Evolutionary conservation across 31 red algal genomes (phyloP), one percentile per base, ranked within the genome.

Genomic region (Asparagopsis taxiformis): DNA sequence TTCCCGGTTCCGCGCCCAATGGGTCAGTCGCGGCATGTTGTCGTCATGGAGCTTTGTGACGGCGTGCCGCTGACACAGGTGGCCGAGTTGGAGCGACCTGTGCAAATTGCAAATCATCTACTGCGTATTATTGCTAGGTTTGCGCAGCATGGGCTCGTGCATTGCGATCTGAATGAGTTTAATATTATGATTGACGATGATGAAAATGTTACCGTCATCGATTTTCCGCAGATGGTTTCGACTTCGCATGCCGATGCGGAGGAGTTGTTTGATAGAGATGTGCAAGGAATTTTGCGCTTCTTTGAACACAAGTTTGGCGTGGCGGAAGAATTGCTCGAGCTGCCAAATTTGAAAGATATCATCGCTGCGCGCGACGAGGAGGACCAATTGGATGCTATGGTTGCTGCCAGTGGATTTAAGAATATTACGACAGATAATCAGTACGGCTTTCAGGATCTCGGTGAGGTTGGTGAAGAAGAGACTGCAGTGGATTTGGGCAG

Each of bases 141-240:
- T 23, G 74, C 87, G 16, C 33, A 56, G 21, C 58, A 77, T 25
- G 95, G 95, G 2, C 58, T 98, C 13, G 90, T 98, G 1, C 95
- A 98, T 50, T 90, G 95, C 46, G 95, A 98, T 69, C 66, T 98
- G 46, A 98, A 98, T 41, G 90, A 98, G 58, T 94, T 94, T 64
- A 98, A 98, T 65, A 72, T 98, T 5, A 70, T 98, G 48, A 63
- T 94, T 13, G 77, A 85, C 51, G 69, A 84, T 31, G 89, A 89
- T 23, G 90, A 68, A 8, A 54, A 57, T 4, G 35, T 91, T 4
- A 88, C 61, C 34, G 84, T 98, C 33, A 98, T 98, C 59, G 95
- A 98, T 65, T 98, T 98, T 88, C 95, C 95, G 25, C 95, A 98
- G 64, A 86, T 94, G 85, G 87, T 93, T 15, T 89, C 78, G 3